phyloP scores from a whole-genome alignment of 306 rosid genomes.

The Dryas alaskensis region DNA sequence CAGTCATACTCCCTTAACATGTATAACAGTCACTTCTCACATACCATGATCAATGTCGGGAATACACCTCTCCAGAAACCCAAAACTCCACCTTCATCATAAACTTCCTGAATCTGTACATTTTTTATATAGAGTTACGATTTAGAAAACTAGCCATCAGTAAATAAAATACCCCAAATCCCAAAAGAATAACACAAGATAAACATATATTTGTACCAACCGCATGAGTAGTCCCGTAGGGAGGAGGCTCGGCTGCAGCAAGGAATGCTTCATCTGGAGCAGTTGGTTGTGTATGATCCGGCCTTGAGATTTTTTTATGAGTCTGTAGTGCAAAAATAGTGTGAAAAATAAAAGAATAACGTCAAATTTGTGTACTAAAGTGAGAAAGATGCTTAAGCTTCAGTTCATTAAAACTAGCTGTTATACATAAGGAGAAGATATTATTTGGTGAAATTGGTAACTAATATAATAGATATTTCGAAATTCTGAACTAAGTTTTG shows the following conservation, averaged over 20 bases:
- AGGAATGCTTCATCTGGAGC: slow-evolving; percentile 41
- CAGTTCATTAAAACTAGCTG: slow-evolving; percentile 1
- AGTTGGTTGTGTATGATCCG: slow-evolving; percentile 29
- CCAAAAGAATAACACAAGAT: not conserved
- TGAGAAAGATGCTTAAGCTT: not conserved
- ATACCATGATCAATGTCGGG: slow-evolving; percentile 91
- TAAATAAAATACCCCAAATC: not conserved
- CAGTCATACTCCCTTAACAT: slow-evolving; percentile 29
- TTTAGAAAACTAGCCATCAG: not conserved
- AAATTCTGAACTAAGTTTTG: not conserved
- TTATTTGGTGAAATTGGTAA: not conserved
- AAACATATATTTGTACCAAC: slow-evolving; percentile 41
- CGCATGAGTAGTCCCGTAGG: slow-evolving; percentile 66
- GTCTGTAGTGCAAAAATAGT: slow-evolving; percentile 49
- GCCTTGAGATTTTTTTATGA: slow-evolving; percentile 48
- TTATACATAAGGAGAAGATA: not conserved
- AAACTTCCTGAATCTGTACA: slow-evolving; percentile 78
- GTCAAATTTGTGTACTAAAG: not conserved
- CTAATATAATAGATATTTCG: not conserved
- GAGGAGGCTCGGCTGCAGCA: slow-evolving; percentile 56
- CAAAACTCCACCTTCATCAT: slow-evolving; percentile 65
- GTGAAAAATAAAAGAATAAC: not conserved
- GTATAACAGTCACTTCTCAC: slow-evolving; percentile 38
- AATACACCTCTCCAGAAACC: slow-evolving; percentile 96
- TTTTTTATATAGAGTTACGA: not conserved